Conservation (phyloP, 1,139 yeast genomes). For the Hemisphaericaspora subhashii region DNA sequence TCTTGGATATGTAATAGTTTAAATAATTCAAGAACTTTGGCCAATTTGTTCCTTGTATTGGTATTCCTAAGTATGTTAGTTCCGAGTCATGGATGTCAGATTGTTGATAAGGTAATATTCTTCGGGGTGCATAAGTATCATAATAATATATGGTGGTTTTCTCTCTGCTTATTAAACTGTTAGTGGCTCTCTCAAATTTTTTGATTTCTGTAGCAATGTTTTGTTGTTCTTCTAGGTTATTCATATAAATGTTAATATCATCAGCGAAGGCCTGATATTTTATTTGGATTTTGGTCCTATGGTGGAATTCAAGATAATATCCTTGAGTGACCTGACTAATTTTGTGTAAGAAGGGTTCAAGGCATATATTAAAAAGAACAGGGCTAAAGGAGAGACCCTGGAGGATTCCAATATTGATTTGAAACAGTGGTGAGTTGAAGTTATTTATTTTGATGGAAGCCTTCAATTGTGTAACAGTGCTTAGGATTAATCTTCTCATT, state of each 20-base stretch:
- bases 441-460: background rate
- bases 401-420: background rate
- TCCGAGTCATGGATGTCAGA: background rate
- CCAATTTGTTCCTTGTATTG: background rate
- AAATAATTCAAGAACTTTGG: background rate
- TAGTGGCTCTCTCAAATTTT: background rate
- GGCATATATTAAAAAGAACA: background rate
- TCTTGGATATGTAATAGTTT: background rate
- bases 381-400: slow-evolving; percentile 1
- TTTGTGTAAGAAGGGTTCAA: background rate
- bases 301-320: background rate
- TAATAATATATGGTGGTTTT: background rate
- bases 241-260: background rate
- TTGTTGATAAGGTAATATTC: background rate
- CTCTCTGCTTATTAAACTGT: background rate
- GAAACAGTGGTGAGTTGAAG: background rate
- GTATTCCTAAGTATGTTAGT: background rate
- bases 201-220: background rate
- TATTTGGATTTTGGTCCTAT: background rate
- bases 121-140: background rate
- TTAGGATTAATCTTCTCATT: background rate
- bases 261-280: background rate
- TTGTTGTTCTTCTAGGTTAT: background rate
- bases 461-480: background rate
- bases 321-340: background rate